Conservation (phyloP, 495 filamentous ascomycete genomes). For the Eremomyces bilateralis region DNA sequence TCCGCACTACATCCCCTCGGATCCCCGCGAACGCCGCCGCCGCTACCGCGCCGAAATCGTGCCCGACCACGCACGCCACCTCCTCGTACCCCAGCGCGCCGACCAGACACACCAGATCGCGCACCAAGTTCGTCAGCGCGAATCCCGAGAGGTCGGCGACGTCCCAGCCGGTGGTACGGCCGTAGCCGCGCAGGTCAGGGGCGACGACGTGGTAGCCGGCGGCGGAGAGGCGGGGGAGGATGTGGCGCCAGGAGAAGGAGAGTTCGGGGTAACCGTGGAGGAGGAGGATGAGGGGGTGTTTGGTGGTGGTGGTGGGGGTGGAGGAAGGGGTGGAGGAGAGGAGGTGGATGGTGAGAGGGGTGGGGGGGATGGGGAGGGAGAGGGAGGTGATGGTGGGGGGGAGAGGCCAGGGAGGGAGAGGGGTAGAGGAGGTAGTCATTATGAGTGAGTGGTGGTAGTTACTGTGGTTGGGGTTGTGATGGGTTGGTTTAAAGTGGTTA, state of each 20-base stretch:
- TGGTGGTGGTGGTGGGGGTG: too few relatives aligned
- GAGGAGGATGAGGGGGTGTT: conserved; percentile 40
- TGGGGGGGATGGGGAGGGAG: too few relatives aligned
- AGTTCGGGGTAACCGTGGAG: conserved; percentile 48
- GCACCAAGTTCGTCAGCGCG: conserved; percentile 33
- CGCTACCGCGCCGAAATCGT: conserved; percentile 42
- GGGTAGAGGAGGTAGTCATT: too few relatives aligned
- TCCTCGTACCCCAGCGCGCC: conserved; percentile 34
- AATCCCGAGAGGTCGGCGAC: conserved; percentile 32
- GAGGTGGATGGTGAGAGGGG: too few relatives aligned
- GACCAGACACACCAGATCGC: conserved; percentile 38
- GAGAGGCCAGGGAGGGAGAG: too few relatives aligned
- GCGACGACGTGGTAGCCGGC: conserved; percentile 42
- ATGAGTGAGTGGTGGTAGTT: too few relatives aligned
- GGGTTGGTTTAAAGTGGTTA: too few relatives aligned
- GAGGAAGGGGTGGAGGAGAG: too few relatives aligned
- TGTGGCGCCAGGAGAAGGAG: conserved; percentile 45
- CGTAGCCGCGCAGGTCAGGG: conserved; percentile 47
- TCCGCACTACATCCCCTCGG: conserved; percentile 40
- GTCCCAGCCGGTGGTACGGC: conserved; percentile 42
- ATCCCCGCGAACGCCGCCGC: conserved; percentile 37
- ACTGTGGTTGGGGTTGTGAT: too few relatives aligned
- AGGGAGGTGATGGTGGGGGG: too few relatives aligned
- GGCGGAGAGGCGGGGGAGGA: conserved; percentile 31
- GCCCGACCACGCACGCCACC: conserved; percentile 39